Evolutionary conservation across 345 rosid species (phyloP).

Genomic region (Eucalyptus fibrosa): DNA sequence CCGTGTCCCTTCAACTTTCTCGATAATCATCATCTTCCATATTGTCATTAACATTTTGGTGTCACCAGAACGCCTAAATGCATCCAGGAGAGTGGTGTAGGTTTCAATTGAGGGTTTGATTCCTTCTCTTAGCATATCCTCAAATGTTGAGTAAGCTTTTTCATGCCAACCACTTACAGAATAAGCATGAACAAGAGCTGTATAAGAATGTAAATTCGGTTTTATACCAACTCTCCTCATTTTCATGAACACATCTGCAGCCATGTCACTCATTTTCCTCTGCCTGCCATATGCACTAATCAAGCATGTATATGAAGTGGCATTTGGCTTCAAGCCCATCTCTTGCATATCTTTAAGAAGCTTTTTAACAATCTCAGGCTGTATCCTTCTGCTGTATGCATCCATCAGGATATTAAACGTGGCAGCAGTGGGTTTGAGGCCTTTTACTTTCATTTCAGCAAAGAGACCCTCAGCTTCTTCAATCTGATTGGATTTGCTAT

Average conservation of each 20-base stretch:
- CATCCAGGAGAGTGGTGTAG: slow-evolving; percentile 76
- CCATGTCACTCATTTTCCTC: slow-evolving; percentile 72
- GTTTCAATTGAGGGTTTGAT: slow-evolving; percentile 73
- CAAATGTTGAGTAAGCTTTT: slow-evolving; percentile 56
- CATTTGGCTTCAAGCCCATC: slow-evolving; percentile 47
- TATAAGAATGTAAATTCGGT: slow-evolving; percentile 75
- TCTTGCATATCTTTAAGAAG: slow-evolving; percentile 61
- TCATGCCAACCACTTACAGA: slow-evolving; percentile 75
- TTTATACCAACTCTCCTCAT: slow-evolving; percentile 65
- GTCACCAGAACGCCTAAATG: slow-evolving; percentile 71
- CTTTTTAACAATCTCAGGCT: slow-evolving; percentile 68
- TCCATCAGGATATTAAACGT: slow-evolving; percentile 71
- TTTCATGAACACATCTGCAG: slow-evolving; percentile 63
- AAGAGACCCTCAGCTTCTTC: slow-evolving; percentile 88
- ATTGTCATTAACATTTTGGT: slow-evolving; percentile 39
- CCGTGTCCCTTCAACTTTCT: slow-evolving; percentile 49
- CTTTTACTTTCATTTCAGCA: slow-evolving; percentile 56
- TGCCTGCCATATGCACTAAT: slow-evolving; percentile 74
- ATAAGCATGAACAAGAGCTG: slow-evolving; percentile 84
- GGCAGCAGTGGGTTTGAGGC: slow-evolving; percentile 43
- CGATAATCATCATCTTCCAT: slow-evolving; percentile 69
- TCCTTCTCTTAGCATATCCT: slow-evolving; percentile 55
- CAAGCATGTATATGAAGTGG: slow-evolving; percentile 60
- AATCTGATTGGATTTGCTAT: slow-evolving; percentile 47
- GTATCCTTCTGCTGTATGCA: slow-evolving; percentile 85